Conservation (phyloP, 306 rosid species). For the Begonia masoniana region DNA sequence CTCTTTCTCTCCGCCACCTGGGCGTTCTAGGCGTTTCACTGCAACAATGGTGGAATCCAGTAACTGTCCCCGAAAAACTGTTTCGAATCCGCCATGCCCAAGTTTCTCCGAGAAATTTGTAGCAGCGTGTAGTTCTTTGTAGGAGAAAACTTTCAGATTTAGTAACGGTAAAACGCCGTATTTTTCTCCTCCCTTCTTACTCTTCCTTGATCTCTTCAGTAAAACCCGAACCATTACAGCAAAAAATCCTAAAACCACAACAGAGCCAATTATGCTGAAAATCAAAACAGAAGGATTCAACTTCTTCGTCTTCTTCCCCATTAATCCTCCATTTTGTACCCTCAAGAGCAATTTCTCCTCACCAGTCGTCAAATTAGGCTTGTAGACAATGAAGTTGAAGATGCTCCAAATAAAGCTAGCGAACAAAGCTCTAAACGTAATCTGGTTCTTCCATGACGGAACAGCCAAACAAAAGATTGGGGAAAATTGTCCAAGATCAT, state of each 20-base stretch:
- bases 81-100: conserved; percentile 86
- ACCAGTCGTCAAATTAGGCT: background rate
- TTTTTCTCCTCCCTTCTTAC: no score
- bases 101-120: conserved; percentile 63
- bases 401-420: no score
- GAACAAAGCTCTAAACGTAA: no score
- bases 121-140: conserved; percentile 58
- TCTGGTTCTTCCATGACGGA: no score
- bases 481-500: no score
- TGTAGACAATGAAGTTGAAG: no score
- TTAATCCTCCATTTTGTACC: conserved; percentile 14
- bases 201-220: no score
- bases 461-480: no score
- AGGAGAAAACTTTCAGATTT: no score
- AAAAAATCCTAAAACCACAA: conserved; percentile 29
- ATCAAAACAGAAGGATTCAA: conserved; percentile 20
- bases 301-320: conserved; percentile 13
- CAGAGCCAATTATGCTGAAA: conserved; percentile 26
- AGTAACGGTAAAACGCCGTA: no score
- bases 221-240: no score
- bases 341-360: conserved; percentile 24
- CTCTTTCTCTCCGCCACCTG: conserved; percentile 76
- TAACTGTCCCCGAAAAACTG: conserved; percentile 63
- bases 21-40: conserved; percentile 77
- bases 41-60: conserved; percentile 49